A percentile compares a stretch with the other conserved stretches of the same genome.
Conservation (phyloP, 176 grass and related monocot species). For the Avena insularis region DNA sequence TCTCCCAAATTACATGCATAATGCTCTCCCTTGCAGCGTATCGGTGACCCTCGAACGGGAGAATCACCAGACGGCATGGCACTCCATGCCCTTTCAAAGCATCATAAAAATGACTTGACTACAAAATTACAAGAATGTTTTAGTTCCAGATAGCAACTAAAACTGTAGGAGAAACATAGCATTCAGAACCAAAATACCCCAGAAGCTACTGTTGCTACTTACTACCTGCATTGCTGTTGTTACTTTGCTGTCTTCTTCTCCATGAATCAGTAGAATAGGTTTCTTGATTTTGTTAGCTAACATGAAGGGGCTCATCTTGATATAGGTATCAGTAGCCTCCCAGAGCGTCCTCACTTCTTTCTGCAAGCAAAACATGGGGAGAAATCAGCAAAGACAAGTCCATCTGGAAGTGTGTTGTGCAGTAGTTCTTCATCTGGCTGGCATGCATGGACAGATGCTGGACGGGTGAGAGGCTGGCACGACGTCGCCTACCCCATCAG, state of each 20-base stretch:
- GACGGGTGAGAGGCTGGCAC: too few relatives aligned
- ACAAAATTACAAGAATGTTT: constrained; percentile 21
- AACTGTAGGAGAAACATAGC: background rate
- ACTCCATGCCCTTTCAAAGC: constrained; percentile 84
- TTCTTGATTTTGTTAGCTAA: constrained; percentile 87
- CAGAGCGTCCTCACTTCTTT: constrained; percentile 82
- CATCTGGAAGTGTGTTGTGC: constrained; percentile 14
- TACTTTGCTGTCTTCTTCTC: constrained; percentile 87
- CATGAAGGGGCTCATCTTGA: constrained; percentile 94
- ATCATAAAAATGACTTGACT: constrained; percentile 85
- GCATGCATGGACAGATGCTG: too few relatives aligned
- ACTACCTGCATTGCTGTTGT: constrained; percentile 84
- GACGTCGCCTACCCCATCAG: too few relatives aligned
- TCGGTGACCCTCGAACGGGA: constrained; percentile 73
- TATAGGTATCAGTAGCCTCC: constrained; percentile 78
- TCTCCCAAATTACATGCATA: constrained; percentile 93
- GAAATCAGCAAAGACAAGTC: constrained; percentile 26
- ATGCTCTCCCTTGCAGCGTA: constrained; percentile 83
- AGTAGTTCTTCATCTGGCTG: background rate
- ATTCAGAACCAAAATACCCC: constrained; percentile 26
- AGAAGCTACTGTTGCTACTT: constrained; percentile 43
- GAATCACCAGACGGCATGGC: constrained; percentile 75
- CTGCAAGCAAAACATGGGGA: constrained; percentile 37
- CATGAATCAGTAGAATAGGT: constrained; percentile 83
- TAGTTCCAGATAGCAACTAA: constrained; percentile 18